Evolutionary conservation across 2,329 filamentous ascomycete genomes (phyloP), one percentile per base, ranked within the genome.

Genomic region (Cladorrhinum sp.): DNA sequence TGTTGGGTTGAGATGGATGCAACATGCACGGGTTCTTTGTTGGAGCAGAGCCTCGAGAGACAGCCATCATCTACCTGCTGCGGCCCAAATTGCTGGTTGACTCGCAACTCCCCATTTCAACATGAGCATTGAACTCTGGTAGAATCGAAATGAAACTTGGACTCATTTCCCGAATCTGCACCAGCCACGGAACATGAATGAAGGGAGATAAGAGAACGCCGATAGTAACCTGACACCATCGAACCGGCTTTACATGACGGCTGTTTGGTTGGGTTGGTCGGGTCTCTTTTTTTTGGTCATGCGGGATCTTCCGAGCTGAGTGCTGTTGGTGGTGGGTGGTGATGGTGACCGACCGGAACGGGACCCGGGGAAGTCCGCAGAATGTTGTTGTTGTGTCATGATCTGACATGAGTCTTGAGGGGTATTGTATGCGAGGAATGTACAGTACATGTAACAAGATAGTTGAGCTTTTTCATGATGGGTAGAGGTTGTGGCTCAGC

Each of bases 1-100:
- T 12, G 4, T 14, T 4, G 36, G 10, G 6, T 42, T 7, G 30
- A 21, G 56, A 61, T 60, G 58, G 61, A 54, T 48, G 57, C 61
- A 63, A 21, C n/a, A 20, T 33, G 21, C 48, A 18, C 24, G 16
- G 24, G n/a, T 52, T 58, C 5, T 39, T 21, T 3, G 16, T 46
- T 5, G 7, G n/a, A 2, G 42, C 42, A 46, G 42, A 46, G 42
- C 42, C 42, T 46, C 42, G 16, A 42, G 16, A 42, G 16, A 42
- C 36, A 42, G n/a, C n/a, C n/a, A n/a, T n/a, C n/a, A n/a, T n/a
- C n/a, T n/a, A n/a, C n/a, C n/a, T n/a, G n/a, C n/a, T n/a, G n/a
- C n/a, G n/a, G n/a, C n/a, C n/a, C n/a, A n/a, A n/a, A n/a, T n/a
- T n/a, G n/a, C n/a, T n/a, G n/a, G n/a, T n/a, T 42, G 6, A 42